A percentile compares a stretch with the other conserved stretches of the same genome.
These are phyloP conservation scores for Candolleomyces eurysporus DNA, from an alignment of 768 basidiomycete species.

Conservation along the genomic window DNA sequence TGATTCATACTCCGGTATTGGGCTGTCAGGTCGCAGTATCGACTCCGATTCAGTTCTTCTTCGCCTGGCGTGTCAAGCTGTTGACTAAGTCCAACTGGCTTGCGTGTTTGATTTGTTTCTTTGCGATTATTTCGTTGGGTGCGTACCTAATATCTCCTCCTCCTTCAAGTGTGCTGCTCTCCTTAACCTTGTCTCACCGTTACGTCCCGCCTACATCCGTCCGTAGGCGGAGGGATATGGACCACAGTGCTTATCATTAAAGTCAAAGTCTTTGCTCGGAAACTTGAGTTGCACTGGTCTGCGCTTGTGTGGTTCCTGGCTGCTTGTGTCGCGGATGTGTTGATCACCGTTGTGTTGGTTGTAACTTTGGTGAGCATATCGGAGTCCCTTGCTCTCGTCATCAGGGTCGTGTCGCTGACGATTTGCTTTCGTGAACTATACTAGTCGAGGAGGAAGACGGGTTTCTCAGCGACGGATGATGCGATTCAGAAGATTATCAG, in stretches of 20 bases:
- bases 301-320: slow-evolving; percentile 43
- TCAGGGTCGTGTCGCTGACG: neutral
- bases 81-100: slow-evolving; percentile 40
- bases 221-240: slow-evolving; percentile 39
- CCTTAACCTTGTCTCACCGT: slow-evolving; percentile 24
- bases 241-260: slow-evolving; percentile 29
- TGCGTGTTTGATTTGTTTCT: slow-evolving; percentile 26
- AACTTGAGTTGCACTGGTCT: slow-evolving; percentile 39
- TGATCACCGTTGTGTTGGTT: slow-evolving; percentile 37
- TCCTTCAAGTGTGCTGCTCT: slow-evolving; percentile 19
- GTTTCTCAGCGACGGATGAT: slow-evolving; percentile 40
- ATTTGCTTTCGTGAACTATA: neutral
- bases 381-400: neutral
- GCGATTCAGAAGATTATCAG: slow-evolving; percentile 33
- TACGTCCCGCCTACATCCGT: slow-evolving; percentile 19
- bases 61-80: slow-evolving; percentile 41
- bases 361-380: slow-evolving; percentile 30
- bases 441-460: slow-evolving; percentile 36
- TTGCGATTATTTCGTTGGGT: slow-evolving; percentile 37
- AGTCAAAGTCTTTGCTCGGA: slow-evolving; percentile 34
- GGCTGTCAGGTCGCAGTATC: slow-evolving; percentile 36
- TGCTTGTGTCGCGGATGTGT: slow-evolving; percentile 37
- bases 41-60: slow-evolving; percentile 48
- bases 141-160: neutral
- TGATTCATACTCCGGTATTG: neutral